Evolutionary conservation across 768 basidiomycete species (phyloP).

Genomic region (Scleroderma citrinum): DNA sequence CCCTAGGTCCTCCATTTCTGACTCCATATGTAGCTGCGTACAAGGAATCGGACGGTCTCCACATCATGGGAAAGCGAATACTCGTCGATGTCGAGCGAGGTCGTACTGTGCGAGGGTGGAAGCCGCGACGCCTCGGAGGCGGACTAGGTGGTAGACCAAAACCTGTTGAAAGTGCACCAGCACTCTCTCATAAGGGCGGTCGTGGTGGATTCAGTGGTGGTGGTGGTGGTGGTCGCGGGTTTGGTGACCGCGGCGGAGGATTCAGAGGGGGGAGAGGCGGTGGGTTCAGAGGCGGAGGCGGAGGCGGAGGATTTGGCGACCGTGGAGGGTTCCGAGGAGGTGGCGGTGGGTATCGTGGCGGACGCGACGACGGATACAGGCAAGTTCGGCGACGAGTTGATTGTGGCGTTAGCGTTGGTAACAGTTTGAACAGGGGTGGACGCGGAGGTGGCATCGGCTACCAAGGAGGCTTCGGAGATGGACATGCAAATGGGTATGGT

Average conservation of each 20-base stretch:
- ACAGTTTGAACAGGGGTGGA: conserved; percentile 40
- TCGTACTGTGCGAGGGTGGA: conserved; percentile 97
- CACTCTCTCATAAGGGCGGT: conserved; percentile 25
- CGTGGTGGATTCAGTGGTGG: conserved; percentile 46
- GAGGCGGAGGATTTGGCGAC: conserved; percentile 37
- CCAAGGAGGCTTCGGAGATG: conserved; percentile 53
- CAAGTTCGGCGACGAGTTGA: conserved; percentile 15
- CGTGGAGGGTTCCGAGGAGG: conserved; percentile 40
- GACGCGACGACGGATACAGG: conserved; percentile 47
- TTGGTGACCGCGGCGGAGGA: conserved; percentile 31
- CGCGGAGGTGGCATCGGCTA: conserved; percentile 72
- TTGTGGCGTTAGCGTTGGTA: conserved; percentile 8
- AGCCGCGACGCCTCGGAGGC: conserved; percentile 93
- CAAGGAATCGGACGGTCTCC: conserved; percentile 96
- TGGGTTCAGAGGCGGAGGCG: conserved; percentile 36
- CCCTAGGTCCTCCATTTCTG: conserved; percentile 11
- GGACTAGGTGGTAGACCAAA: conserved; percentile 99
- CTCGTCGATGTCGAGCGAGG: conserved; percentile 98
- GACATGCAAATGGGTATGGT: conserved; percentile 49
- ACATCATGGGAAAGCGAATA: conserved; percentile 93
- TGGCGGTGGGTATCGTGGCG: conserved; percentile 33
- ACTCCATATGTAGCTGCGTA: conserved; percentile 63
- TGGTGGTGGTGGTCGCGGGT: conserved; percentile 40
- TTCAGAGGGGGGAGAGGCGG: conserved; percentile 39
- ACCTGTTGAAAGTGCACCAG: conserved; percentile 43